Percentiles rank a stretch among this genome's conserved stretches.
Conservation (phyloP, 495 filamentous ascomycete genomes). For the Hypoxylon rickii region DNA sequence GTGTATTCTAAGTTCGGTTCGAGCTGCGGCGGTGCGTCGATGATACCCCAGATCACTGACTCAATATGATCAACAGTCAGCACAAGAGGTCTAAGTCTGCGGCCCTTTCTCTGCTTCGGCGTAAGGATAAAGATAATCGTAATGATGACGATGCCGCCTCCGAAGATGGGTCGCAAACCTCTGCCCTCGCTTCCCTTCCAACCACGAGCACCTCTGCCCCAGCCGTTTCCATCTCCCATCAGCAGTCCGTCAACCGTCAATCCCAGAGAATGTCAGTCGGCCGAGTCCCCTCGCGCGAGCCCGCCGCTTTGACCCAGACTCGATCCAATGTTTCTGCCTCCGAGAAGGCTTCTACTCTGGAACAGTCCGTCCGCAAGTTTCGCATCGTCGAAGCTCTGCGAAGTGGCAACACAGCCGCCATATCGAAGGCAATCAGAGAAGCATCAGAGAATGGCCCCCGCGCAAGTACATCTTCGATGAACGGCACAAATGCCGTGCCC, state of each 20-base stretch:
- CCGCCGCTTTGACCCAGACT: conserved; percentile 26
- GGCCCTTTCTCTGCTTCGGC: conserved; percentile 53
- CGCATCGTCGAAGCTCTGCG: conserved; percentile 90
- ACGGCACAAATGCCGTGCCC: conserved; percentile 47
- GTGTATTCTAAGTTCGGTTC: conserved; percentile 1
- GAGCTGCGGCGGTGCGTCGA: background rate
- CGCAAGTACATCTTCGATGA: conserved; percentile 59
- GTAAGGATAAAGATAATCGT: conserved; percentile 43
- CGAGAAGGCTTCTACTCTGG: conserved; percentile 66
- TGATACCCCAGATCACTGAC: conserved; percentile 15
- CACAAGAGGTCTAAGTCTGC: conserved; percentile 60
- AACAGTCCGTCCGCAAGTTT: conserved; percentile 93
- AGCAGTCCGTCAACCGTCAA: conserved; percentile 43
- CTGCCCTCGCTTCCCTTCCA: conserved; percentile 42
- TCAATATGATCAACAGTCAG: conserved; percentile 35
- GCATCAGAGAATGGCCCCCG: conserved; percentile 52
- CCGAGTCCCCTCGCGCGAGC: conserved; percentile 42
- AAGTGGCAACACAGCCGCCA: conserved; percentile 86
- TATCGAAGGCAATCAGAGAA: conserved; percentile 85
- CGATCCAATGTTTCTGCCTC: conserved; percentile 36
- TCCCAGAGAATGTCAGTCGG: conserved; percentile 50
- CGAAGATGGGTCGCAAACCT: conserved; percentile 44
- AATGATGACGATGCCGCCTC: conserved; percentile 50
- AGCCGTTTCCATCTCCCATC: conserved; percentile 43
- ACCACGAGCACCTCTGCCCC: conserved; percentile 37